Evolutionary conservation across 306 rosid genomes (phyloP).

Genomic region (Cucurbita pepo): DNA sequence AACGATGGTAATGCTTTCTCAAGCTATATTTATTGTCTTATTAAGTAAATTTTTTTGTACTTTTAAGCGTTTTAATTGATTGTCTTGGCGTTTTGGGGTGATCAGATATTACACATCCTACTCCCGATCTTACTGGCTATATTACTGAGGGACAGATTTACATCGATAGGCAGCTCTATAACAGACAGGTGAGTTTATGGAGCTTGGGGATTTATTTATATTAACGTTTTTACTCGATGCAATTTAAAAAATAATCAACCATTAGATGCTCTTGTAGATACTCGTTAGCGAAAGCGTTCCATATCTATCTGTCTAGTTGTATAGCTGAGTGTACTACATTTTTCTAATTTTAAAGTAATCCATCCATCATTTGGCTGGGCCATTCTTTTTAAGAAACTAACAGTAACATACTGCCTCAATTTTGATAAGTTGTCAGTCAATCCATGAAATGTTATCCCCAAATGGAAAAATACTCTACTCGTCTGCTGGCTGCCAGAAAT

Average conservation of each 20-base stretch:
- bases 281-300: neutral
- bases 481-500: neutral
- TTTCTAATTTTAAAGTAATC: neutral
- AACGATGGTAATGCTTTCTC: constrained; percentile 57
- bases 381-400: neutral
- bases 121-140: constrained; percentile 98
- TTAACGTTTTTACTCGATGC: neutral
- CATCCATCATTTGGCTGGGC: neutral
- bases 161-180: constrained; percentile 85
- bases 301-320: neutral
- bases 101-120: constrained; percentile 94
- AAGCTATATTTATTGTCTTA: constrained; percentile 4
- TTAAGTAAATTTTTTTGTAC: neutral
- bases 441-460: neutral
- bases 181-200: constrained; percentile 64
- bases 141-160: constrained; percentile 98
- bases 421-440: neutral
- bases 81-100: neutral
- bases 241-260: neutral
- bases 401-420: neutral
- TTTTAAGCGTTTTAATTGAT: neutral
- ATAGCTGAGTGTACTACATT: neutral
- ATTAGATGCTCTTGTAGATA: neutral
- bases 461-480: neutral
- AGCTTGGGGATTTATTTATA: neutral